These are phyloP conservation scores for Colletotrichum australisinense DNA, from an alignment of 2,329 filamentous ascomycete species.

Conservation along the genomic window DNA sequence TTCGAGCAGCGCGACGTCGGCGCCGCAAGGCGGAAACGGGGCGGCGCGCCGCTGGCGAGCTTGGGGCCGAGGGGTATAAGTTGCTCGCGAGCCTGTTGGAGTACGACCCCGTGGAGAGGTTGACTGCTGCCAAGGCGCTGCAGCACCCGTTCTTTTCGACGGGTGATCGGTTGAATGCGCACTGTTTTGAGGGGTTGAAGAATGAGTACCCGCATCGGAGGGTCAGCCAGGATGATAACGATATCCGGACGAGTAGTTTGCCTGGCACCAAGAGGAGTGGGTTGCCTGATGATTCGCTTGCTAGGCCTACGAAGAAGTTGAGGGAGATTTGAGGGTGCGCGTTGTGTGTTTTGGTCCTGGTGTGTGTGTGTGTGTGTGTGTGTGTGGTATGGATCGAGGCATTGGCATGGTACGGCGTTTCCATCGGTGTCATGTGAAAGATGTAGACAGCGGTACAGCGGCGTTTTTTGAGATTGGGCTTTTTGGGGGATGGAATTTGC, in stretches of 20 bases:
- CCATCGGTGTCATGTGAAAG: not conserved
- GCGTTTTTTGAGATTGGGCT: not conserved
- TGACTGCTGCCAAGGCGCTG: conserved; percentile 90
- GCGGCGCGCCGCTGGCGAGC: conserved; percentile 61
- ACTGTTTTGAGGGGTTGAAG: conserved; percentile 92
- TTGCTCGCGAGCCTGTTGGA: conserved; percentile 86
- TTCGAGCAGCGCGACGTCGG: conserved; percentile 59
- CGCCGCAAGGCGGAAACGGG: conserved; percentile 45
- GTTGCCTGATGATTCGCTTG: conserved; percentile 82
- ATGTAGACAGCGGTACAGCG: not conserved
- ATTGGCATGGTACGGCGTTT: not conserved
- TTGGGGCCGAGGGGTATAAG: conserved; percentile 83
- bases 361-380: not conserved
- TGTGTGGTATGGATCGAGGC: not conserved
- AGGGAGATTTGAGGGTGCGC: conserved; percentile 58
- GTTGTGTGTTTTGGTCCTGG: not conserved
- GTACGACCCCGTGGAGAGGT: conserved; percentile 89
- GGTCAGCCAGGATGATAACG: conserved; percentile 94
- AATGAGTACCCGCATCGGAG: conserved; percentile 90
- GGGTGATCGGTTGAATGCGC: conserved; percentile 77
- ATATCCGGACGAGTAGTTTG: conserved; percentile 89
- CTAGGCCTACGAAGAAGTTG: conserved; percentile 70
- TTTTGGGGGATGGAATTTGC: not conserved
- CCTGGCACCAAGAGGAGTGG: conserved; percentile 93
- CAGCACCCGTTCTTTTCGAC: conserved; percentile 89